phyloP scores from a whole-genome alignment of 768 basidiomycete genomes.

The Mycena capillaripes region DNA sequence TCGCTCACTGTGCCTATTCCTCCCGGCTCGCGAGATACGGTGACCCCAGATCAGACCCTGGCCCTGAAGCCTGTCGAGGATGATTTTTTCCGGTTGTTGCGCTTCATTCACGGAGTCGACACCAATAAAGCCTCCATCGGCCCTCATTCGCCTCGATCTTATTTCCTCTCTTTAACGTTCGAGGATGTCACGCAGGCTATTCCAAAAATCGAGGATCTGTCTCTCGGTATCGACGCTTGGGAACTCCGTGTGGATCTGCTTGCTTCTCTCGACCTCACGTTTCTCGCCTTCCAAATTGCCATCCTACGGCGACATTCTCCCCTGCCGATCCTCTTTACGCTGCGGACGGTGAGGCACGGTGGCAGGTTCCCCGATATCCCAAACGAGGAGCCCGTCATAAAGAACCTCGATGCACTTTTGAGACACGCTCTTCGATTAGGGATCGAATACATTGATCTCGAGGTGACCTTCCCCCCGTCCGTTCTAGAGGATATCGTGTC shows the following conservation, averaged over 20 bases:
- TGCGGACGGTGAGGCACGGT: constrained; percentile 79
- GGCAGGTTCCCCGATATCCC: constrained; percentile 76
- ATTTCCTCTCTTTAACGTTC: constrained; percentile 82
- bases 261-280: constrained; percentile 55
- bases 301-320: constrained; percentile 71
- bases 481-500: constrained; percentile 61
- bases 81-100: constrained; percentile 78
- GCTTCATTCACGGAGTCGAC: constrained; percentile 72
- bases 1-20: constrained; percentile 62
- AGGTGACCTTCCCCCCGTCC: constrained; percentile 69
- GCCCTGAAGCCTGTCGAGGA: constrained; percentile 52
- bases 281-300: constrained; percentile 76
- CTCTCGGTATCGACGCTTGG: constrained; percentile 78
- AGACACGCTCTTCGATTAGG: constrained; percentile 71
- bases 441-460: constrained; percentile 84
- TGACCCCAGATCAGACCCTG: constrained; percentile 36
- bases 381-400: constrained; percentile 66
- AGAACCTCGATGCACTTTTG: constrained; percentile 63
- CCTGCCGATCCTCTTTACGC: constrained; percentile 83
- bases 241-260: constrained; percentile 85
- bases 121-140: constrained; percentile 63
- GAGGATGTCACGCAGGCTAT: constrained; percentile 75
- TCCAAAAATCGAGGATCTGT: constrained; percentile 67
- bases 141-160: constrained; percentile 62
- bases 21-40: constrained; percentile 36